Percentiles rank a stretch among this genome's conserved stretches.
Conservation (phyloP, 148 eudicot genomes). For the Pharnaceum exiguum region DNA sequence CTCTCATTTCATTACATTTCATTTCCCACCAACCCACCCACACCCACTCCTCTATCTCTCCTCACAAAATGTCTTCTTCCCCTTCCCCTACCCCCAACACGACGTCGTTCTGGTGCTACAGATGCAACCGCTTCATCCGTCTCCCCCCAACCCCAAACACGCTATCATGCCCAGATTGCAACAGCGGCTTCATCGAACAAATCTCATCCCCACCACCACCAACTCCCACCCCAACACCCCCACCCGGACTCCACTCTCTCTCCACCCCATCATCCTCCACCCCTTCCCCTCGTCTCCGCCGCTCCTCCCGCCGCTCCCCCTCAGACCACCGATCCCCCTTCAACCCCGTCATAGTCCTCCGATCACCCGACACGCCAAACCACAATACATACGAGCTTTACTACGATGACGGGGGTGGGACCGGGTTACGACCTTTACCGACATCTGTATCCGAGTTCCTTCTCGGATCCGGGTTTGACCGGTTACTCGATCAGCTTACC, state of each 20-base stretch:
- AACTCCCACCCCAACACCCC: slow-evolving; percentile 26
- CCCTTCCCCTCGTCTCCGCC: slow-evolving; percentile 33
- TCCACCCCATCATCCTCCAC: slow-evolving; percentile 23
- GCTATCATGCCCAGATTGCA: slow-evolving; percentile 69
- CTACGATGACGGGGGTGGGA: slow-evolving; percentile 79
- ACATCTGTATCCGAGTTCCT: slow-evolving; percentile 66
- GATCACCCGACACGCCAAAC: too few relatives aligned
- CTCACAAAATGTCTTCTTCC: background rate
- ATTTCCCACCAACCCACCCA: background rate
- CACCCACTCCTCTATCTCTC: background rate
- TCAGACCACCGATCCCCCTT: slow-evolving; percentile 79
- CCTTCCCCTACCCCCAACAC: background rate
- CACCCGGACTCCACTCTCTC: slow-evolving; percentile 20
- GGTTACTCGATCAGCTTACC: slow-evolving; percentile 59
- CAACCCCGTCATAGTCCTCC: slow-evolving; percentile 86
- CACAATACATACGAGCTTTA: slow-evolving; percentile 55
- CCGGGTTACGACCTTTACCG: slow-evolving; percentile 78
- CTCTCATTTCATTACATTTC: slow-evolving; percentile 1
- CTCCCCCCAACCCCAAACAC: slow-evolving; percentile 17
- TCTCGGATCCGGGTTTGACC: slow-evolving; percentile 70
- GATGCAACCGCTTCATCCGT: slow-evolving; percentile 62
- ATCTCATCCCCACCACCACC: slow-evolving; percentile 38
- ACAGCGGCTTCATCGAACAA: slow-evolving; percentile 72
- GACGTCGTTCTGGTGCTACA: slow-evolving; percentile 83
- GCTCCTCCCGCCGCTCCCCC: slow-evolving; percentile 43